These are phyloP conservation scores for Ilyonectria sp. DNA, from an alignment of 2,329 filamentous ascomycete species.

Conservation along the genomic window DNA sequence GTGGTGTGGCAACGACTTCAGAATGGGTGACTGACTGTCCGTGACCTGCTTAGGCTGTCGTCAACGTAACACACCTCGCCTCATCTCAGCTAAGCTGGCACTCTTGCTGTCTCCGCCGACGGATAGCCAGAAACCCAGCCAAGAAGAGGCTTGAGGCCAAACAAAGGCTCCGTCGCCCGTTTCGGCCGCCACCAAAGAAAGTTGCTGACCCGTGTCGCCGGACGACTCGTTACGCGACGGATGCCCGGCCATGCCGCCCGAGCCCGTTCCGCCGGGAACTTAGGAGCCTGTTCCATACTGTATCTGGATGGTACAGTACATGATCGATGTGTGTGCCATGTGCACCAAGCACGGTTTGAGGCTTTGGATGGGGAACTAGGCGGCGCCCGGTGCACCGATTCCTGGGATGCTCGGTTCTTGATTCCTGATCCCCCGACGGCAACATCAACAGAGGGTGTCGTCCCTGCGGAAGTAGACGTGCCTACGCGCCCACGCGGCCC, in stretches of 20 bases:
- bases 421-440: neutral
- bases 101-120: neutral
- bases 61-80: conserved; percentile 17
- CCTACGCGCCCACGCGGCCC: conserved; percentile 28
- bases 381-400: neutral
- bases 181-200: conserved; percentile 9
- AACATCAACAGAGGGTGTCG: neutral
- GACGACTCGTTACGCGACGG: conserved; percentile 14
- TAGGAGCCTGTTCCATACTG: conserved; percentile 7
- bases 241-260: conserved; percentile 22
- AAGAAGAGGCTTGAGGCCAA: conserved; percentile 15
- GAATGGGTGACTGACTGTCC: conserved; percentile 18
- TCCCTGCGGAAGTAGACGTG: conserved; percentile 11
- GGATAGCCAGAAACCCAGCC: conserved; percentile 4
- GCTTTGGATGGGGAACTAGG: neutral
- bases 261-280: conserved; percentile 27
- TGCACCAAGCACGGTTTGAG: neutral
- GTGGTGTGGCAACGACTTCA: conserved; percentile 23
- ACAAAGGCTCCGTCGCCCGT: conserved; percentile 6
- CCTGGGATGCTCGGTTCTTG: neutral
- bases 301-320: neutral
- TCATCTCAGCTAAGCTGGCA: conserved; percentile 21
- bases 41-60: conserved; percentile 6
- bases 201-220: conserved; percentile 17
- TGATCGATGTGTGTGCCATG: conserved; percentile 13